Conservation (phyloP, 306 rosid species). For the Rosa chinensis region DNA sequence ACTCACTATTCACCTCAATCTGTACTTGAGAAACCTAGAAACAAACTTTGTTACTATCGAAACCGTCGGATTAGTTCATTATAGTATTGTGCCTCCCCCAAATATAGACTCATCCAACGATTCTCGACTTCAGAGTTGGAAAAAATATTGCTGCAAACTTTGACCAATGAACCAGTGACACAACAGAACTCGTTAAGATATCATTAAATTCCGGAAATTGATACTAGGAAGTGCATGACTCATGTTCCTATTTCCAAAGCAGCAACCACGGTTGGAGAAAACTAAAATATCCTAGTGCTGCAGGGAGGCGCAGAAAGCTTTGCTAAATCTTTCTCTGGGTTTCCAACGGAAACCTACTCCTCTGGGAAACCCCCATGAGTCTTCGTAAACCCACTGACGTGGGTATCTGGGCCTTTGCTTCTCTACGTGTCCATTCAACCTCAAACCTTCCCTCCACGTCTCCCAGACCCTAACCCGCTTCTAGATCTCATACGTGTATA, state of each 20-base stretch:
- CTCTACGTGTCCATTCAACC: slow-evolving; percentile 6
- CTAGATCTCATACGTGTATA: background rate
- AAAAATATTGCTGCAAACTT: background rate
- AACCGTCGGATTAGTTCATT: too few relatives aligned
- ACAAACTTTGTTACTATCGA: background rate
- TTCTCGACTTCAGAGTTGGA: too few relatives aligned
- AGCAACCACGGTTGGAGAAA: background rate
- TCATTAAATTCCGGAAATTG: background rate
- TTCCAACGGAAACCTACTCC: background rate
- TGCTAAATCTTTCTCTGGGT: background rate
- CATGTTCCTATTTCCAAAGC: slow-evolving; percentile 10
- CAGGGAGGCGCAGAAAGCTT: background rate
- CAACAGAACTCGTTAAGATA: background rate
- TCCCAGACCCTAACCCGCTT: background rate
- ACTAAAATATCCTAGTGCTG: background rate
- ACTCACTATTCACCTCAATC: too few relatives aligned
- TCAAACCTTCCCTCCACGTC: slow-evolving; percentile 3
- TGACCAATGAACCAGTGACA: background rate
- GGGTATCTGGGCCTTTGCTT: background rate
- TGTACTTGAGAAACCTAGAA: too few relatives aligned
- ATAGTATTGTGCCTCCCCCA: too few relatives aligned
- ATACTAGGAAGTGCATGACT: background rate
- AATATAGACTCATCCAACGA: too few relatives aligned
- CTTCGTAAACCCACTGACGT: background rate
- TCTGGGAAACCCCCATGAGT: background rate